Evolutionary conservation across 805 yeast species (phyloP).

Genomic region (Barnettozyma sucrosica): DNA sequence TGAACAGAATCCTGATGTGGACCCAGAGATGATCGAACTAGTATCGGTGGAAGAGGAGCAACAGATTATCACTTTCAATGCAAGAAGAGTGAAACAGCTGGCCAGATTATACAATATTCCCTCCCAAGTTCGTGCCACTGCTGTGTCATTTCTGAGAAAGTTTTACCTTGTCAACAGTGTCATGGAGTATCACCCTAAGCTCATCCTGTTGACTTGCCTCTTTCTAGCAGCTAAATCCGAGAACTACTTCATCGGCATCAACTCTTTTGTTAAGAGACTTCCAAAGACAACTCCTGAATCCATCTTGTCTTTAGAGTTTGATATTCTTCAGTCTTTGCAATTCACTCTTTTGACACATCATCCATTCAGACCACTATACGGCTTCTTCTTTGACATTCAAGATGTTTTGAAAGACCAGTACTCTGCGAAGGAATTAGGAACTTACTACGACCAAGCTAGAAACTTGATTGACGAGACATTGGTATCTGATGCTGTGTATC

Average conservation of each 20-base stretch:
- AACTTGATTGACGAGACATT: constrained; percentile 60
- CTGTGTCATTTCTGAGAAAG: constrained; percentile 72
- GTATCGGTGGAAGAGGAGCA: constrained; percentile 68
- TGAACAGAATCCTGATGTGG: constrained; percentile 25
- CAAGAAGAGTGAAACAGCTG: constrained; percentile 63
- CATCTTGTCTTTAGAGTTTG: constrained; percentile 75
- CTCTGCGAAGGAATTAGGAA: constrained; percentile 55
- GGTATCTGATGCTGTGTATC: constrained; percentile 68
- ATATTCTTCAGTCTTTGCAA: constrained; percentile 61
- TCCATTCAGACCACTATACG: constrained; percentile 86
- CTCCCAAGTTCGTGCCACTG: constrained; percentile 82
- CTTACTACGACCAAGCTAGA: constrained; percentile 65
- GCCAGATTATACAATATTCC: constrained; percentile 76
- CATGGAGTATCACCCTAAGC: constrained; percentile 84
- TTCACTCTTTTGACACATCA: constrained; percentile 85
- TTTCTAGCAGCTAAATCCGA: constrained; percentile 92
- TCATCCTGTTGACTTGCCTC: constrained; percentile 72
- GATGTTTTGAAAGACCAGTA: constrained; percentile 36
- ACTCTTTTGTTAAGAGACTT: constrained; percentile 67
- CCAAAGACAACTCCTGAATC: constrained; percentile 61
- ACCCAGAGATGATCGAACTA: constrained; percentile 27
- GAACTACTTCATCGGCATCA: constrained; percentile 81
- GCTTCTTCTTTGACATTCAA: constrained; percentile 90
- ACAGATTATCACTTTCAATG: constrained; percentile 61
- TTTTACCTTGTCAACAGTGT: constrained; percentile 78